Base-by-base conservation (phyloP, 2,329 filamentous ascomycete species). In the Trichoderma arundinaceum region DNA sequence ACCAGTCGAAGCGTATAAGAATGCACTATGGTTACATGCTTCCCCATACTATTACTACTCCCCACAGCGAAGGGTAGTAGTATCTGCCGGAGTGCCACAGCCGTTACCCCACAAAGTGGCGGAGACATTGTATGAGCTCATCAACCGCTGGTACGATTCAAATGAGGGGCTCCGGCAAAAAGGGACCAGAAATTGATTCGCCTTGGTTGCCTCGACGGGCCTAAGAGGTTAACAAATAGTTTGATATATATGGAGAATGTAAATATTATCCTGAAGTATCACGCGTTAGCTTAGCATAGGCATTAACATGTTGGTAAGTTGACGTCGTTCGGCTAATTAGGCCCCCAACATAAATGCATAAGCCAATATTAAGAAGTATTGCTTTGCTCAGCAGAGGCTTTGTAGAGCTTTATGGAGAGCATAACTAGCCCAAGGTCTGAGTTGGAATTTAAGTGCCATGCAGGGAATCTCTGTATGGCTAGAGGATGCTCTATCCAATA, bases 121-220 rank as follows among this genome's bases (percentile, higher is more conserved):
- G 46, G 46, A 43, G 46, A 6, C 12, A 13, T 13, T 19, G 22
- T 54, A 17, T 22, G 33, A 54, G 17, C 33, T 19, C 51, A 53
- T 53, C 13, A 17, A 39, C 19, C 22, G 19, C 32, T 59, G 4
- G 38, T n/a, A 39, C 43, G 43, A 49, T 49, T 35, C n/a, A 22
- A 28, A 22, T 35, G 59, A 62, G 59, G 59, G 59, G 59, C 59
- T 53, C 59, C 48, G 59, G 59, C 38, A 60, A 53, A 61, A 62
- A 44, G 32, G 12, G 38, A 15, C 12, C 19, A 28, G 5, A 43
- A 35, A 13, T 61, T 22, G 43, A 10, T 7, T 41, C 10, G 15
- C 22, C 44, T 60, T 17, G 19, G 33, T 28, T 38, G 7, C 28
- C 35, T 22, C 28, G 4, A 28, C 22, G 22, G 22, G 22, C 4